Conservation (phyloP, 345 rosid genomes). For the Pseudoturritis turrita region DNA sequence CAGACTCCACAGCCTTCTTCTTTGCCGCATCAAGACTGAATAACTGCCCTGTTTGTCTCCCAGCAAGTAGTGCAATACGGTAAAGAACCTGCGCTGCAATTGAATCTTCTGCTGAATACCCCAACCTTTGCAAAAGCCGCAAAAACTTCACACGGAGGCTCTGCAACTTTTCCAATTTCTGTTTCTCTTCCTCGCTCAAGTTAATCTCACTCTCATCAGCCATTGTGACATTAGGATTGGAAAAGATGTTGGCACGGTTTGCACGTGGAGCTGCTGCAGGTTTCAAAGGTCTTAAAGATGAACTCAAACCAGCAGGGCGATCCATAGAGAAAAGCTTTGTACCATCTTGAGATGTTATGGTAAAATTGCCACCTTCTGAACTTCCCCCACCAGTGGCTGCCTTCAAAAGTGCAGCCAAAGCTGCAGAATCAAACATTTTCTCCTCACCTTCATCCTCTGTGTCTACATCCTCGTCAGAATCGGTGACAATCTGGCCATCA, state of each 20-base stretch:
- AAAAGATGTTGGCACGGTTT: constrained; percentile 51
- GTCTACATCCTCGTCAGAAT: constrained; percentile 87
- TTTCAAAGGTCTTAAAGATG: constrained; percentile 64
- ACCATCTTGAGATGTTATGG: constrained; percentile 80
- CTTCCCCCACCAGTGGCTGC: constrained; percentile 75
- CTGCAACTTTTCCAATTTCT: constrained; percentile 76
- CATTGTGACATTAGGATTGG: constrained; percentile 38
- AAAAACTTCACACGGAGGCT: constrained; percentile 68
- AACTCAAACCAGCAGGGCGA: constrained; percentile 88
- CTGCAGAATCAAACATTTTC: constrained; percentile 75
- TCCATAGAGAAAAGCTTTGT: constrained; percentile 89
- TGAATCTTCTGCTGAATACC: constrained; percentile 77
- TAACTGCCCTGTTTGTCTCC: constrained; percentile 60
- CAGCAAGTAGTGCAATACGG: constrained; percentile 70
- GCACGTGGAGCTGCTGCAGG: constrained; percentile 68
- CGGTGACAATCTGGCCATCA: constrained; percentile 80
- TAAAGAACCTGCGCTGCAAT: constrained; percentile 77
- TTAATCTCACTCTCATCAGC: constrained; percentile 47
- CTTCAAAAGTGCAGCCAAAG: constrained; percentile 87
- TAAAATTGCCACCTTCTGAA: constrained; percentile 54
- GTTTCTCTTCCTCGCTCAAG: constrained; percentile 83
- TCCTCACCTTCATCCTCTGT: constrained; percentile 88
- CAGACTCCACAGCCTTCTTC: constrained; percentile 65
- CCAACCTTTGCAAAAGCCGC: constrained; percentile 79
- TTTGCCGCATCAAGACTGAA: constrained; percentile 84